A percentile compares a stretch with the other conserved stretches of the same genome.
These are phyloP conservation scores for Penicillium psychrofluorescens DNA, from an alignment of 495 filamentous ascomycete species.

Conservation along the genomic window DNA sequence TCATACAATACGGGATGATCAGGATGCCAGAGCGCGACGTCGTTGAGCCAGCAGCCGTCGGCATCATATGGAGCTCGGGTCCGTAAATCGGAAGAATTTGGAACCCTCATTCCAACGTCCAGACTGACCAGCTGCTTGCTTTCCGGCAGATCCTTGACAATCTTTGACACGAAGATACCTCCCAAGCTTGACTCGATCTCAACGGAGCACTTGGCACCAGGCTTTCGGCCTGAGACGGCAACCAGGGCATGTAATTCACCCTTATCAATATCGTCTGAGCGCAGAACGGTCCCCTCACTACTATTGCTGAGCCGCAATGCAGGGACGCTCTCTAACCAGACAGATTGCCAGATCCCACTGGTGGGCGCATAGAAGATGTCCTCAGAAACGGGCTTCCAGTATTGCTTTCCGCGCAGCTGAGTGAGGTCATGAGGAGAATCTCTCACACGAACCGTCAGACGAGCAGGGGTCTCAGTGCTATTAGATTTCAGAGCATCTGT, in stretches of 20 bases:
- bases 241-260: slow-evolving; percentile 19
- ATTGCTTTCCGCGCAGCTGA: slow-evolving; percentile 34
- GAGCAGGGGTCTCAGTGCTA: not conserved
- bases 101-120: slow-evolving; percentile 16
- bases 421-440: slow-evolving; percentile 28
- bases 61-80: slow-evolving; percentile 4
- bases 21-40: slow-evolving; percentile 29
- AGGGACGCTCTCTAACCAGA: slow-evolving; percentile 33
- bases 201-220: slow-evolving; percentile 6
- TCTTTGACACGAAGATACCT: slow-evolving; percentile 10
- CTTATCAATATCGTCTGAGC: slow-evolving; percentile 22
- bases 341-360: slow-evolving; percentile 29
- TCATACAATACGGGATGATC: slow-evolving; percentile 33
- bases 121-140: slow-evolving; percentile 15
- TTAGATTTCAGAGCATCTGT: slow-evolving; percentile 11
- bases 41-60: slow-evolving; percentile 18
- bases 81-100: slow-evolving; percentile 2
- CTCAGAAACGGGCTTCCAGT: slow-evolving; percentile 29
- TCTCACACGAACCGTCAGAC: slow-evolving; percentile 21
- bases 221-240: slow-evolving; percentile 11
- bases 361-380: slow-evolving; percentile 33
- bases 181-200: slow-evolving; percentile 20
- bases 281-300: slow-evolving; percentile 25
- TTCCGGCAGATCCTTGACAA: slow-evolving; percentile 1
- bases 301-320: slow-evolving; percentile 13